Conservation (phyloP, 2,329 filamentous ascomycete species). For the Sarocladium oryzae region DNA sequence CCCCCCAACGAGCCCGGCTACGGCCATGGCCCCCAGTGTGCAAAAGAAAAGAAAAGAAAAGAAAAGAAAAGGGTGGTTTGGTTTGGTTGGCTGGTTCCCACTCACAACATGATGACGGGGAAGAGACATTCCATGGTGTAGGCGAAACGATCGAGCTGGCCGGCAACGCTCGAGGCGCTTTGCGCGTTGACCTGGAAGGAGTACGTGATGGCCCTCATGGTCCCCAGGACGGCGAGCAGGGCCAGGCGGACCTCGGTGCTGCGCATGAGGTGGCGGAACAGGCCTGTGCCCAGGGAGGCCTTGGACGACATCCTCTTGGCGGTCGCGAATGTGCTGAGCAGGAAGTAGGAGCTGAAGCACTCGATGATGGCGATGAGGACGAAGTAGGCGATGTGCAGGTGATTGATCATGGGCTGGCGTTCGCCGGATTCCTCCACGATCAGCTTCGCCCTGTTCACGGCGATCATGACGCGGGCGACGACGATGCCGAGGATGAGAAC, state of each 20-base stretch:
- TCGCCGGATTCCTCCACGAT: constrained; percentile 19
- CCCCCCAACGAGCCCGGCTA: no score
- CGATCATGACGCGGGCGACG: constrained; percentile 38
- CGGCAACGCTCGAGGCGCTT: constrained; percentile 23
- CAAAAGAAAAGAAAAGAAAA: no score
- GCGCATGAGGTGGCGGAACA: constrained; percentile 32
- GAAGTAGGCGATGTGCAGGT: constrained; percentile 36
- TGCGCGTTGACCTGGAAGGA: constrained; percentile 27
- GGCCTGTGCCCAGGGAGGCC: constrained; percentile 16
- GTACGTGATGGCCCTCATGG: constrained; percentile 29
- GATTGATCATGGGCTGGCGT: constrained; percentile 26
- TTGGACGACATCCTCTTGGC: constrained; percentile 25
- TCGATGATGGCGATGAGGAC: constrained; percentile 33
- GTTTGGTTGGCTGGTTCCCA: no score
- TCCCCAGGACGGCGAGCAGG: constrained; percentile 26
- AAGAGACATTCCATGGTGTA: constrained; percentile 33
- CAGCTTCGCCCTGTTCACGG: constrained; percentile 22
- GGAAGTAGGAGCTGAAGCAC: constrained; percentile 31
- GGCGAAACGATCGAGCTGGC: constrained; percentile 30
- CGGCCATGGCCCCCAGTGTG: no score
- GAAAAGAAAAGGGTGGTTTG: no score
- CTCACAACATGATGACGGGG: constrained; percentile 29
- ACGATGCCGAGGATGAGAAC: constrained; percentile 47
- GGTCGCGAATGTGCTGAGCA: constrained; percentile 29
- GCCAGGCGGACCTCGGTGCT: constrained; percentile 31